Evolutionary conservation across 192 early-diverging fungal species (phyloP).

Genomic region (Gaertneriomyces sp.): DNA sequence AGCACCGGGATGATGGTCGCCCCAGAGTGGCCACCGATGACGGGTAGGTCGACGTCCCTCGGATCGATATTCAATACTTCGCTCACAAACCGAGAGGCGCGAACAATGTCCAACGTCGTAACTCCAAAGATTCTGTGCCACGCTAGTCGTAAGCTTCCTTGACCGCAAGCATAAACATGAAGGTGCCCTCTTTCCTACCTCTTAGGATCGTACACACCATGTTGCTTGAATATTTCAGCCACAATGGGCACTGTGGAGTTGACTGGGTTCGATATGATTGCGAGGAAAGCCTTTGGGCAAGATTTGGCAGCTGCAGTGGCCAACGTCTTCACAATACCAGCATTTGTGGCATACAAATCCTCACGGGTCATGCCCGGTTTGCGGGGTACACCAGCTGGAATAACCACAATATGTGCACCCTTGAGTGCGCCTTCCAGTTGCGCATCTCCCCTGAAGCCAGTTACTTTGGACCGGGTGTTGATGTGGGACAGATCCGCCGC

Average conservation of each 20-base stretch:
- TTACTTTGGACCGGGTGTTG: slow-evolving; percentile 66
- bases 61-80: slow-evolving; percentile 73
- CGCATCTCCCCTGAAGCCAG: slow-evolving; percentile 62
- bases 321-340: slow-evolving; percentile 84
- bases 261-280: slow-evolving; percentile 96
- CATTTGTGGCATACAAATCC: slow-evolving; percentile 98
- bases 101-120: slow-evolving; percentile 91
- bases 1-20: slow-evolving; percentile 92
- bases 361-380: slow-evolving; percentile 99
- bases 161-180: no score
- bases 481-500: slow-evolving; percentile 95
- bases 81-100: slow-evolving; percentile 86
- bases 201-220: slow-evolving; percentile 80
- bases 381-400: slow-evolving; percentile 95
- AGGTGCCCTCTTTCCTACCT: slow-evolving; percentile 5
- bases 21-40: slow-evolving; percentile 94
- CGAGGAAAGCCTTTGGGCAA: slow-evolving; percentile 77
- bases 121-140: slow-evolving; percentile 78
- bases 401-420: slow-evolving; percentile 72
- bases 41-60: slow-evolving; percentile 66
- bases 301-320: slow-evolving; percentile 75
- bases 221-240: slow-evolving; percentile 88
- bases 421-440: slow-evolving; percentile 69
- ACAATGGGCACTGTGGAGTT: slow-evolving; percentile 98
- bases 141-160: no score